These are phyloP conservation scores for Clitopilus hobsonii DNA, from an alignment of 768 basidiomycete genomes.

Conservation along the genomic window DNA sequence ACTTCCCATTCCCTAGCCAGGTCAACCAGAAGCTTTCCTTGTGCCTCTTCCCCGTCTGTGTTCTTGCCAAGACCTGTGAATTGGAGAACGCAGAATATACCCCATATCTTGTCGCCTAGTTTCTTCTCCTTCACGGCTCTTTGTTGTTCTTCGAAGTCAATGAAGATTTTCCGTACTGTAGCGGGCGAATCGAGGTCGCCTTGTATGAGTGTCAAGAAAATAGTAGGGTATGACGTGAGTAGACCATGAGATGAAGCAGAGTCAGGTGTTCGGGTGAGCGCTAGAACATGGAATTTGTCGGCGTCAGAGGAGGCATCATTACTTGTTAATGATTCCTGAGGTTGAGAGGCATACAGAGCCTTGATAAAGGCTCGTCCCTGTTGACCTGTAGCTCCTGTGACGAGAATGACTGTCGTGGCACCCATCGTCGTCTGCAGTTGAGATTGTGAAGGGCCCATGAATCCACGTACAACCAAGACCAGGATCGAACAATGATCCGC, in stretches of 20 bases:
- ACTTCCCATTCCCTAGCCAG: conserved; percentile 31
- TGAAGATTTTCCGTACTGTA: conserved; percentile 27
- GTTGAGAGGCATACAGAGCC: conserved; percentile 14
- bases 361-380: conserved; percentile 30
- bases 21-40: conserved; percentile 34
- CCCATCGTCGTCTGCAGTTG: too few species aligned
- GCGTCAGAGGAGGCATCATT: too few species aligned
- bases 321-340: background rate
- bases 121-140: too few species aligned
- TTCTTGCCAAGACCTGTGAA: conserved; percentile 36
- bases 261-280: conserved; percentile 28
- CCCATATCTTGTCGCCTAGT: conserved; percentile 26
- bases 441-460: too few species aligned
- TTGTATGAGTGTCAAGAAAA: conserved; percentile 27
- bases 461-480: too few species aligned
- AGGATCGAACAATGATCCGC: too few species aligned
- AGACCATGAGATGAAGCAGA: conserved; percentile 18
- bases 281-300: conserved; percentile 25
- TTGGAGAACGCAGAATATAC: conserved; percentile 32
- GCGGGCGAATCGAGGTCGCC: conserved; percentile 26
- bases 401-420: conserved; percentile 19
- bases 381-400: conserved; percentile 32
- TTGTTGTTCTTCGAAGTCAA: too few species aligned
- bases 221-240: conserved; percentile 14
- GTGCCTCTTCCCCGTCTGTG: conserved; percentile 31